Evolutionary conservation across 1,139 yeast genomes (phyloP), one percentile per base, ranked within the genome.

Genomic region (Protomyces inouyei): DNA sequence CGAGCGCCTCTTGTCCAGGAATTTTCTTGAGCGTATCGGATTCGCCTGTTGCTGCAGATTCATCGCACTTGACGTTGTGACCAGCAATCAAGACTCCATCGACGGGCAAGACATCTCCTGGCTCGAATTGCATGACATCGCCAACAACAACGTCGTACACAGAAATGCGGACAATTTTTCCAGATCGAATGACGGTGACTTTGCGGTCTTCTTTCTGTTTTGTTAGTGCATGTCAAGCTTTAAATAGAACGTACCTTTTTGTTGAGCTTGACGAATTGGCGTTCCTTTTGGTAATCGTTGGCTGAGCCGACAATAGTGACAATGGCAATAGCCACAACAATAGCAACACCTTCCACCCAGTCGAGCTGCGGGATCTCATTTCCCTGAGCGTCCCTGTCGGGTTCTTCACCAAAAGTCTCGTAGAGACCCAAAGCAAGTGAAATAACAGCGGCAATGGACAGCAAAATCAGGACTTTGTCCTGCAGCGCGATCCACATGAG

Each of bases 251-350:
- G 36, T 36, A 65, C 67, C 66, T 78, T 77, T 60, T 75, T 73
- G 76, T 93, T 92, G 70, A 95, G 82, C 70, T 85, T 86, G 61
- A 90, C 90, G 77, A 95, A 95, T 75, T 93, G 98, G 16, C 91
- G 79, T 75, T 95, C 98, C 74, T 95, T 95, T 74, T 93, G 97
- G 79, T 88, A 95, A 76, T 95, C 98, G 75, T 95, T 95, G 21
- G 84, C 87, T 1, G 97, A 95, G 59, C 97, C 96, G 14, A 95
- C 98, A 2, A 89, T 70, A 4, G 95, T 96, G 51, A 95, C 98
- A 67, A 95, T 93, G 9, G 85, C 72, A 36, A 95, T 88, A 18
- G 99, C 99, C 21, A 87, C 88, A 70, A 95, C 82, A 73, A 95
- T 95, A 52, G 98, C 98, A 52, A 92, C 96, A 70, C 99, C 99